Evolutionary conservation across 148 eudicot genomes (phyloP).

Genomic region (Arctostaphylos glauca): DNA sequence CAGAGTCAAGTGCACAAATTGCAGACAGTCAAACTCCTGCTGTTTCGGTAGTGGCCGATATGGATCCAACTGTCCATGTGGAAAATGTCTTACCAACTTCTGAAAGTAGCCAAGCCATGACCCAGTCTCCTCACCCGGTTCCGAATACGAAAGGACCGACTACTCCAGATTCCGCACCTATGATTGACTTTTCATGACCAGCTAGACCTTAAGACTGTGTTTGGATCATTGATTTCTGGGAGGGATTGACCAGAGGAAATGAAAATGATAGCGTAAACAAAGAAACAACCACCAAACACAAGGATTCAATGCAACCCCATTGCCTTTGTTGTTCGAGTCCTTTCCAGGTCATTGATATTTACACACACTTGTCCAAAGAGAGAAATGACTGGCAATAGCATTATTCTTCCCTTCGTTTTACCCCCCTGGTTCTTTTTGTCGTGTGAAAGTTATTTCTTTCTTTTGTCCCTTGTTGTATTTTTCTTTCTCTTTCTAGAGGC

Average conservation of each 20-base stretch:
- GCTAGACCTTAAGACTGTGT: neutral
- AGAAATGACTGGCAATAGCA: conserved; percentile 3
- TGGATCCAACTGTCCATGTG: conserved; percentile 15
- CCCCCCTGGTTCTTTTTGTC: neutral
- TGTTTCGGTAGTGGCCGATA: conserved; percentile 19
- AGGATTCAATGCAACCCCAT: neutral
- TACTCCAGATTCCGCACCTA: conserved; percentile 22
- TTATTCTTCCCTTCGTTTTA: neutral
- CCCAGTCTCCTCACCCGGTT: conserved; percentile 26
- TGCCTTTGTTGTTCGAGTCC: neutral
- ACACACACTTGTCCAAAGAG: neutral
- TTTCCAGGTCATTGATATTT: neutral
- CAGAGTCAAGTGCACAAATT: conserved; percentile 22
- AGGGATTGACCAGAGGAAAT: neutral
- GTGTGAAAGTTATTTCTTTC: neutral
- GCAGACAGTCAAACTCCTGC: conserved; percentile 26
- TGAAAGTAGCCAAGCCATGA: conserved; percentile 10
- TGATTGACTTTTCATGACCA: conserved; percentile 23
- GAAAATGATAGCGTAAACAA: neutral
- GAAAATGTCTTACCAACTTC: conserved; percentile 20
- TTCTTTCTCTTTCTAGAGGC: neutral
- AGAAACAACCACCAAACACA: neutral
- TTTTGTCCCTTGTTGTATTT: neutral
- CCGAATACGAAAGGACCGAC: conserved; percentile 14
- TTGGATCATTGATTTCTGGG: neutral